phyloP scores from a whole-genome alignment of 2,329 filamentous ascomycete species.

The Coniosporium tulheliwenetii region DNA sequence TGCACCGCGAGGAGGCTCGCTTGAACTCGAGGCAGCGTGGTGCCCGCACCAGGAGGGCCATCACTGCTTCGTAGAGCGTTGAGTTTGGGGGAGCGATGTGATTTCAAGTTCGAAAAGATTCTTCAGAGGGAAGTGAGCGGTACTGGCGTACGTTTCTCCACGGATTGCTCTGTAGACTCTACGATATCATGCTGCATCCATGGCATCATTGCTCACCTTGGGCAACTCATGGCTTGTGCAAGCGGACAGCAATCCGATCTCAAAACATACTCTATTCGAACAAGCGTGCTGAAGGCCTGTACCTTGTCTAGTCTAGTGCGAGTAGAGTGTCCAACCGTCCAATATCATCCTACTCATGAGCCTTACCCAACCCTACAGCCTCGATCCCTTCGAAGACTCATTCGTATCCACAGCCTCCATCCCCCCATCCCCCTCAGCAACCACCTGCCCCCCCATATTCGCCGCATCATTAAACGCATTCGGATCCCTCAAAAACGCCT shows the following conservation, averaged over 20 bases:
- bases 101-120: neutral
- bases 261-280: too few species aligned
- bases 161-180: constrained; percentile 3
- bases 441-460: constrained; percentile 2
- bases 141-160: constrained; percentile 1
- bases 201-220: too few species aligned
- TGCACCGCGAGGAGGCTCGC: constrained; percentile 47
- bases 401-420: neutral
- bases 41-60: constrained; percentile 42
- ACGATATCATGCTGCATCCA: constrained; percentile 5
- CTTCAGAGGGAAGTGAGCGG: neutral
- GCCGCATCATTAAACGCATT: constrained; percentile 20
- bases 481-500: constrained; percentile 32
- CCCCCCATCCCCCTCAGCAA: neutral
- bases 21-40: constrained; percentile 90
- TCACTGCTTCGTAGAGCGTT: constrained; percentile 35
- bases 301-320: too few species aligned
- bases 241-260: too few species aligned
- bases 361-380: neutral
- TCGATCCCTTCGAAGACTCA: neutral
- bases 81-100: neutral
- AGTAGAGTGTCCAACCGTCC: too few species aligned
- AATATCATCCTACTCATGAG: too few species aligned
- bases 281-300: too few species aligned
- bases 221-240: too few species aligned